phyloP scores from a whole-genome alignment of 2,329 filamentous ascomycete species.

The Metarhizium guizhouense region DNA sequence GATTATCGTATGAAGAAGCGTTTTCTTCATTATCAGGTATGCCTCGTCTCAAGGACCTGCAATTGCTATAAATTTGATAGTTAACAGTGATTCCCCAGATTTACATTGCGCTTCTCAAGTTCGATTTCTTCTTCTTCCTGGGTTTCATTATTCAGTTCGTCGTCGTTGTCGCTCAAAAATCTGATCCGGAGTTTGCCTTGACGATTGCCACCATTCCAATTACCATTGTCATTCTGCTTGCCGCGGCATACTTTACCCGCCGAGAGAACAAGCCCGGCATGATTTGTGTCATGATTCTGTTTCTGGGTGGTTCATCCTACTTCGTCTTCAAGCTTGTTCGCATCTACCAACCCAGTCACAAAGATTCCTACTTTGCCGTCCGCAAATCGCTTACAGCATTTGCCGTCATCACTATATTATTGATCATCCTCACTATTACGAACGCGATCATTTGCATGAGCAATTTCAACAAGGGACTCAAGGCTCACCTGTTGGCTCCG shows the following conservation, averaged over 20 bases:
- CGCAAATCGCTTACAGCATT: conserved; percentile 85
- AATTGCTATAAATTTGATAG: too few relatives aligned
- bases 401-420: conserved; percentile 80
- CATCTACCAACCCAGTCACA: conserved; percentile 67
- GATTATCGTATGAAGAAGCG: conserved; percentile 95
- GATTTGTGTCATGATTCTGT: conserved; percentile 69
- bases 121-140: conserved; percentile 99
- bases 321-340: conserved; percentile 97
- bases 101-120: conserved; percentile 95
- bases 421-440: conserved; percentile 81
- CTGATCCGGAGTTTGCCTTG: conserved; percentile 69
- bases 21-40: conserved; percentile 91
- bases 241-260: conserved; percentile 77
- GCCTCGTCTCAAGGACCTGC: conserved; percentile 11
- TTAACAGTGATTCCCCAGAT: conserved; percentile 48
- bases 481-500: conserved; percentile 65
- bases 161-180: conserved; percentile 68
- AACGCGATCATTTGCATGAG: conserved; percentile 80
- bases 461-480: conserved; percentile 87
- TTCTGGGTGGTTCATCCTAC: conserved; percentile 83
- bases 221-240: conserved; percentile 79
- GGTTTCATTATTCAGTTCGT: conserved; percentile 98
- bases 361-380: conserved; percentile 62
- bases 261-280: conserved; percentile 76
- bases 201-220: conserved; percentile 86